These are phyloP conservation scores for Cicer yamashitae DNA, from an alignment of 306 rosid species.

Conservation along the genomic window DNA sequence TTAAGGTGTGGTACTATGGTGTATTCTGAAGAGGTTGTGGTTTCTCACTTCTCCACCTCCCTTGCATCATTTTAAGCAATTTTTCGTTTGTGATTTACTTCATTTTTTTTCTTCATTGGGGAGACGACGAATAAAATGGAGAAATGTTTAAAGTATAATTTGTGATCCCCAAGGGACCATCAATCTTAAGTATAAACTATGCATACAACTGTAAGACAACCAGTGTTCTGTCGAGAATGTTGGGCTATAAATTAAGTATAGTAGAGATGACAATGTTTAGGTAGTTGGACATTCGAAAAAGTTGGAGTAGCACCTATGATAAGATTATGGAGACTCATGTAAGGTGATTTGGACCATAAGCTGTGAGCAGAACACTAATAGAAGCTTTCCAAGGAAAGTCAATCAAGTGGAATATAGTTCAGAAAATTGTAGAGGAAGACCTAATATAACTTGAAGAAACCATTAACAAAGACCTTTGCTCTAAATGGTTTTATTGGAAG, in stretches of 20 bases:
- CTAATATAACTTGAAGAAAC: constrained; percentile 14
- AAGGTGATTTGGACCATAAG: constrained; percentile 11
- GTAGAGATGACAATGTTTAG: not conserved
- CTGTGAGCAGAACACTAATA: not conserved
- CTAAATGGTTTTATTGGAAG: not conserved
- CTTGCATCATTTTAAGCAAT: constrained; percentile 21
- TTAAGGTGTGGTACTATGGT: constrained; percentile 2
- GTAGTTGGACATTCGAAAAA: constrained; percentile 6
- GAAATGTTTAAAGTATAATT: not conserved
- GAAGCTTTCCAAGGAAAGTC: constrained; percentile 10
- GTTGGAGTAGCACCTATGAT: not conserved
- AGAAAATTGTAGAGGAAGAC: not conserved
- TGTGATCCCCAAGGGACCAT: not conserved
- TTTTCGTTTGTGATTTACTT: not conserved
- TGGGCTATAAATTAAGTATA: not conserved
- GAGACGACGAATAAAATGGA: not conserved
- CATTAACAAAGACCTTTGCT: not conserved
- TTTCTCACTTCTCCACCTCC: constrained; percentile 11
- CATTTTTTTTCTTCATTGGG: constrained; percentile 13
- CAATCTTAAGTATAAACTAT: not conserved
- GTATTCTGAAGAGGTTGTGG: not conserved
- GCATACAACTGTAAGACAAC: not conserved
- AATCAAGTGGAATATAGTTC: constrained; percentile 27
- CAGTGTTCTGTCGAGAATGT: not conserved
- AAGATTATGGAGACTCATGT: constrained; percentile 30